Evolutionary conservation across 352 stramenopile genomes (phyloP).

Genomic region (Phytophthora macrochlamydospora): DNA sequence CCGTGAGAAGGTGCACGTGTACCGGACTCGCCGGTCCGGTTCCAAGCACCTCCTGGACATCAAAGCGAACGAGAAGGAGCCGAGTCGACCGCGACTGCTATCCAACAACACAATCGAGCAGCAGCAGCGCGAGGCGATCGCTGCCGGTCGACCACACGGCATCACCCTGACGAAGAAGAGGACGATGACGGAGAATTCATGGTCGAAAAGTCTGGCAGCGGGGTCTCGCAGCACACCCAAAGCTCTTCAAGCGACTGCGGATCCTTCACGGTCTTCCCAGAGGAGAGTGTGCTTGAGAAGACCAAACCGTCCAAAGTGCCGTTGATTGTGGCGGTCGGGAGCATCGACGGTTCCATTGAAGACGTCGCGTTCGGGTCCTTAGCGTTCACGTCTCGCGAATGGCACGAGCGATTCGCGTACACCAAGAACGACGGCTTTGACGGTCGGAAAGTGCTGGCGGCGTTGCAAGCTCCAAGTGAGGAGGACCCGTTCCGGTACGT

Average conservation of each 20-base stretch:
- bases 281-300: conserved; percentile 45
- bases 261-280: conserved; percentile 43
- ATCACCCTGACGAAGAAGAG: conserved; percentile 31
- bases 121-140: conserved; percentile 29
- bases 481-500: conserved; percentile 62
- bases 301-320: conserved; percentile 41
- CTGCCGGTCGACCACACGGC: conserved; percentile 26
- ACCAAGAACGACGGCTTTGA: conserved; percentile 51
- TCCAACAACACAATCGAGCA: conserved; percentile 48
- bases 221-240: conserved; percentile 19
- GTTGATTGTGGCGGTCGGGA: conserved; percentile 38
- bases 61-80: conserved; percentile 28
- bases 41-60: conserved; percentile 23
- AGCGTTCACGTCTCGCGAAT: conserved; percentile 39
- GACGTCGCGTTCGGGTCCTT: conserved; percentile 53
- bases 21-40: conserved; percentile 49
- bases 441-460: conserved; percentile 39
- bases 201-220: conserved; percentile 22
- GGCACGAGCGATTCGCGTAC: conserved; percentile 47
- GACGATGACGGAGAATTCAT: conserved; percentile 21
- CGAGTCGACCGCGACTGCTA: conserved; percentile 46
- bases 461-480: conserved; percentile 41
- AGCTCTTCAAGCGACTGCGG: conserved; percentile 48
- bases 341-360: conserved; percentile 45
- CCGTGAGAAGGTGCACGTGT: conserved; percentile 65